A percentile compares a stretch with the other conserved stretches of the same genome.
These are phyloP conservation scores for Blastobotrys chiropterorum DNA, from an alignment of 805 yeast genomes.

Conservation along the genomic window DNA sequence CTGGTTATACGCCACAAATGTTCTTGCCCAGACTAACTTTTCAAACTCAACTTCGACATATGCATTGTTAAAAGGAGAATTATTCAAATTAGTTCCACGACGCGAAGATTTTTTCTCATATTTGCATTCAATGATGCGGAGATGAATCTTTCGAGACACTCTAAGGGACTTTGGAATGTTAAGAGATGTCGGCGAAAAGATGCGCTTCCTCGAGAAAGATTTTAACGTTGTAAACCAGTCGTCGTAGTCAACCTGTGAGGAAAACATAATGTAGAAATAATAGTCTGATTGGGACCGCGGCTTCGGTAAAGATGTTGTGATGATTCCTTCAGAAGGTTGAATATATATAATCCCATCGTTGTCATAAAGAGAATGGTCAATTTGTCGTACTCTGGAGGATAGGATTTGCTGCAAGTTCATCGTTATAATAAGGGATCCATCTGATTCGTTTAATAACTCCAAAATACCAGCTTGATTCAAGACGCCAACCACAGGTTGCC, in stretches of 20 bases:
- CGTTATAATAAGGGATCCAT: slow-evolving; percentile 14
- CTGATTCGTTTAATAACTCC: slow-evolving; percentile 14
- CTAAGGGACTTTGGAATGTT: slow-evolving; percentile 14
- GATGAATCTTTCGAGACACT: slow-evolving; percentile 13
- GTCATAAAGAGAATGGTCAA: slow-evolving; percentile 18
- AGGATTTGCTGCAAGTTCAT: slow-evolving; percentile 16
- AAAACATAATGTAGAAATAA: slow-evolving; percentile 20
- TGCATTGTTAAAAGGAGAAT: slow-evolving; percentile 21
- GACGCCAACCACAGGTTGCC: slow-evolving; percentile 17
- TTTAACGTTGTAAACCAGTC: slow-evolving; percentile 30
- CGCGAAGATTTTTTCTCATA: slow-evolving; percentile 1
- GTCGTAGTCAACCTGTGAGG: slow-evolving; percentile 24
- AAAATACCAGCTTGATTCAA: slow-evolving; percentile 14
- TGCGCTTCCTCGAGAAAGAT: slow-evolving; percentile 22
- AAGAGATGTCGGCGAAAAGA: slow-evolving; percentile 22
- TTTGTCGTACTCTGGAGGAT: slow-evolving; percentile 16
- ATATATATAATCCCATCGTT: slow-evolving; percentile 13
- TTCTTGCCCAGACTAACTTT: slow-evolving; percentile 71
- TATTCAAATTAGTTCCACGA: neutral
- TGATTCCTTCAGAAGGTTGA: slow-evolving; percentile 9
- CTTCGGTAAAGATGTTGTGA: neutral
- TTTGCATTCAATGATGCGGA: slow-evolving; percentile 19
- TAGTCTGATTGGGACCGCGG: slow-evolving; percentile 1
- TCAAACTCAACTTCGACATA: slow-evolving; percentile 72
- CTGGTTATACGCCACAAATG: slow-evolving; percentile 51